Evolutionary conservation across 2,329 filamentous ascomycete species (phyloP), one percentile per base, ranked within the genome.

Genomic region (Trichoderma sp.): DNA sequence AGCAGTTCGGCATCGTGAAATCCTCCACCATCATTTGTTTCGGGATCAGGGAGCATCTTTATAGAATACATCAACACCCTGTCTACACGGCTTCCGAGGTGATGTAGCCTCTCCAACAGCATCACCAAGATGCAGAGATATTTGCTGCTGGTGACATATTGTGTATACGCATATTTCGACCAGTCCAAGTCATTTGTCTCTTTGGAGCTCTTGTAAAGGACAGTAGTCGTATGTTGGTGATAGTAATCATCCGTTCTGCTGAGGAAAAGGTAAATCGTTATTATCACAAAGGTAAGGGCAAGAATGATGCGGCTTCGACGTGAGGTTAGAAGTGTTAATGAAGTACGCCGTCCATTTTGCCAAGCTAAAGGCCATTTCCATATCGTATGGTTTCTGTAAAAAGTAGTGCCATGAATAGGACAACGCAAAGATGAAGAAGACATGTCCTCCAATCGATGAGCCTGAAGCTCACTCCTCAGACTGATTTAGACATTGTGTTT

Each of bases 51-150:
- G 18, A 82, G 79, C 81, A 83, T 82, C 1, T 73, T 74, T 2
- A 79, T 77, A 0, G 85, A 84, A 71, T 86, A 86, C 79, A 87
- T 80, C 74, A 87, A 79, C 2, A 86, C 77, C 2, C 83, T 80
- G 15, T 84, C 82, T 4, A 84, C 82, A 53, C 80, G 82, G 72
- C 83, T 86, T 7, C 79, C 77, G 0, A 86, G 74, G 1, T 80
- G 78, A 21, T 82, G 76, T 7, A 87, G 70, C 1, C 79, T 81
- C 72, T 86, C 84, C 67, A 87, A 86, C 3, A 86, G 78, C 84
- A 87, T 86, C 58, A 87, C 78, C 0, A 85, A 83, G 75, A 86
- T 86, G 74, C 85, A 87, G 2, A 87, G 78, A 71, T 86, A 85
- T 0, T 81, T 81, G 39, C 79, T 78, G n/a, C 83, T 79, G 1